phyloP scores from a whole-genome alignment of 148 eudicot species.

The Beta vulgaris region DNA sequence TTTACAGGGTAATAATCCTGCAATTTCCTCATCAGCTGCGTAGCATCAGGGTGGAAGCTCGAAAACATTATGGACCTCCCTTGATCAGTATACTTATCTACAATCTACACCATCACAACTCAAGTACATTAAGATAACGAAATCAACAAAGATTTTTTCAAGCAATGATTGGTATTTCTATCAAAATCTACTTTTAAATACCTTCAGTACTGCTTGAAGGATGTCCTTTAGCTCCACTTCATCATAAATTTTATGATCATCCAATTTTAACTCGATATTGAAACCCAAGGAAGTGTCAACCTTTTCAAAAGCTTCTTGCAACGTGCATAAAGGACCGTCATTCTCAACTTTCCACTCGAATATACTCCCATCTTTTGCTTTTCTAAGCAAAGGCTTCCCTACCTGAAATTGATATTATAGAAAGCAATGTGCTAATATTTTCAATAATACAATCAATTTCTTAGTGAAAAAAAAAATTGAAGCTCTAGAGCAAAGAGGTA shows the following conservation, averaged over 20 bases:
- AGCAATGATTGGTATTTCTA: not conserved
- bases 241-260: constrained; percentile 31
- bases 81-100: constrained; percentile 25
- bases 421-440: not conserved
- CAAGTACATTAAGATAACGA: not conserved
- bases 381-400: constrained; percentile 42
- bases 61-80: constrained; percentile 42
- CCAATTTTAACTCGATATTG: constrained; percentile 49
- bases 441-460: not conserved
- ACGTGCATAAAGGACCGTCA: constrained; percentile 43
- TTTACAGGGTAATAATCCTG: constrained; percentile 46
- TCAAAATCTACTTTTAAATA: not conserved
- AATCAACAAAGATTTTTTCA: not conserved
- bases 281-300: constrained; percentile 38
- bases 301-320: constrained; percentile 43
- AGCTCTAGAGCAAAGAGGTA: not conserved
- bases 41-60: constrained; percentile 56
- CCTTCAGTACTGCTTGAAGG: constrained; percentile 34
- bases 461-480: not conserved
- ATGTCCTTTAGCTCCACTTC: constrained; percentile 27
- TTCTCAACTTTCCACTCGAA: constrained; percentile 47
- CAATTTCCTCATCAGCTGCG: constrained; percentile 33
- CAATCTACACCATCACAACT: constrained; percentile 18
- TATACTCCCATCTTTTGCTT: constrained; percentile 39
- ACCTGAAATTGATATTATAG: constrained; percentile 19